Evolutionary conservation across 495 filamentous ascomycete species (phyloP).

Genomic region (Xylaria grammica): DNA sequence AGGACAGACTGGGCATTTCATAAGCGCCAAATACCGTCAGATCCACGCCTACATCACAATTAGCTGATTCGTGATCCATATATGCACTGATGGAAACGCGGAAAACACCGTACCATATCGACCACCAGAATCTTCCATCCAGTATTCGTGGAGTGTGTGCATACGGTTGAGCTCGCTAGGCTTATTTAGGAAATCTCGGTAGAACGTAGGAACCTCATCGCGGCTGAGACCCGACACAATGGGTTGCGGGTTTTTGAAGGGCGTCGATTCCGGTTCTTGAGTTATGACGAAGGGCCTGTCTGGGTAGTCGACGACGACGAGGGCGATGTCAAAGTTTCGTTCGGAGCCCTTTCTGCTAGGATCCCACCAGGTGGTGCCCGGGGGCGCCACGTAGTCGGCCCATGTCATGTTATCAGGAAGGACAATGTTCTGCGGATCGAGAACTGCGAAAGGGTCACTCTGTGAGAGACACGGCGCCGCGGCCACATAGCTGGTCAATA

Average conservation of each 20-base stretch:
- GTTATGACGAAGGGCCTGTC: conserved; percentile 47
- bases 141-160: conserved; percentile 52
- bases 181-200: conserved; percentile 46
- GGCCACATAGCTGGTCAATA: conserved; percentile 18
- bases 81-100: not conserved
- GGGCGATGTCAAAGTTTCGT: conserved; percentile 49
- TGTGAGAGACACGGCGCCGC: conserved; percentile 28
- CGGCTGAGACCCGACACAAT: conserved; percentile 35
- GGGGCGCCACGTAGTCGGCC: conserved; percentile 42
- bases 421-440: conserved; percentile 47
- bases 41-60: conserved; percentile 35
- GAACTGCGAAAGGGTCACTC: conserved; percentile 41
- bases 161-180: conserved; percentile 45
- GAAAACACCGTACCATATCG: conserved; percentile 34
- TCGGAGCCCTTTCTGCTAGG: conserved; percentile 37
- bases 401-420: conserved; percentile 53
- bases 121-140: conserved; percentile 51
- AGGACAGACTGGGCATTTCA: conserved; percentile 37
- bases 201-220: conserved; percentile 46
- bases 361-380: conserved; percentile 44
- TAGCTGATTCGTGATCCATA: not conserved
- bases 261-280: conserved; percentile 38
- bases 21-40: conserved; percentile 51
- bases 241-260: conserved; percentile 46
- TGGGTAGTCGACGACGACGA: conserved; percentile 47